Evolutionary conservation across 352 stramenopile genomes (phyloP).

Genomic region (Aphanomyces euteiches): DNA sequence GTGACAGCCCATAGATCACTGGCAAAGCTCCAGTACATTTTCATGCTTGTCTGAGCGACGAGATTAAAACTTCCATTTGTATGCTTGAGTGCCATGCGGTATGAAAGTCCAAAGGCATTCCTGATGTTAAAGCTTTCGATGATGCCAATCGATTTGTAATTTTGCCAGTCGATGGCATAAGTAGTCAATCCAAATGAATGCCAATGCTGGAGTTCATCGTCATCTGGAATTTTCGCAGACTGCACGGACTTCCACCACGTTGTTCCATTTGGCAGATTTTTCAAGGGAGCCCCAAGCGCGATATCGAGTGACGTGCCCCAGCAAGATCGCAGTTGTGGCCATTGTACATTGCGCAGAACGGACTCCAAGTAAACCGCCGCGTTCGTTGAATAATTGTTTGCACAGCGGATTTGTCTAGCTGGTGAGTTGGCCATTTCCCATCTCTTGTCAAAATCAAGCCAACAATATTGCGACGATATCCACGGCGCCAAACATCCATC

Average conservation of each 20-base stretch:
- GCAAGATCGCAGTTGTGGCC: not conserved
- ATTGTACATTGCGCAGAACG: not conserved
- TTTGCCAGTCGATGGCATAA: not conserved
- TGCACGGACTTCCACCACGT: not conserved
- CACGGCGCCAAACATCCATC: slow-evolving; percentile 2
- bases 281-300: not conserved
- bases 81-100: not conserved
- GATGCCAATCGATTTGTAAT: not conserved
- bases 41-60: not conserved
- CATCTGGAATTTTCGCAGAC: not conserved
- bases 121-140: not conserved
- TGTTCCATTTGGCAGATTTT: not conserved
- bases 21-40: not conserved
- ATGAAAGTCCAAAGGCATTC: not conserved
- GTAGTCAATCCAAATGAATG: not conserved
- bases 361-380: not conserved
- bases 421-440: not conserved
- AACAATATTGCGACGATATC: slow-evolving; percentile 26
- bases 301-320: not conserved
- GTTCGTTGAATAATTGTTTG: not conserved
- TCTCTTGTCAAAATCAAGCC: slow-evolving; percentile 16
- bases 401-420: not conserved
- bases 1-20: not conserved
- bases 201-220: not conserved
- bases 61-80: not conserved